Evolutionary conservation across 257 asterid species (phyloP).

Genomic region (Mentha longifolia): DNA sequence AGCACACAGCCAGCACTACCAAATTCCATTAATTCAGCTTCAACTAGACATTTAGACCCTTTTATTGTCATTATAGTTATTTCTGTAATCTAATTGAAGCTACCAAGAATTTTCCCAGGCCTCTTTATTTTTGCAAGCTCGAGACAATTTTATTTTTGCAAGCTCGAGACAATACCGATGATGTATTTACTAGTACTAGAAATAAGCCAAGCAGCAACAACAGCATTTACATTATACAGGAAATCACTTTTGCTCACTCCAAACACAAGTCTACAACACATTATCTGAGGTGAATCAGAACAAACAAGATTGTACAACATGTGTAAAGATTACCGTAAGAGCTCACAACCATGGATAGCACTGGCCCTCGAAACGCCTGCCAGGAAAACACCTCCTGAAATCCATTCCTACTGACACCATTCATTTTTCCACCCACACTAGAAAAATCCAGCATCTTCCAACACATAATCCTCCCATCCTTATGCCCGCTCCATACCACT

Average conservation of each 20-base stretch:
- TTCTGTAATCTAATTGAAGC: constrained; percentile 14
- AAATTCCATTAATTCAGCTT: constrained; percentile 14
- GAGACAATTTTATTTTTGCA: background rate
- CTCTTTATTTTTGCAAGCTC: constrained; percentile 1
- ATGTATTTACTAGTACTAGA: background rate
- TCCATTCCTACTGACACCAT: constrained; percentile 39
- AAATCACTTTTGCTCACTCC: constrained; percentile 16
- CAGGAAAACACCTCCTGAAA: constrained; percentile 75
- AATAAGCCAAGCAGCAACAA: constrained; percentile 24
- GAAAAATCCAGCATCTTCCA: constrained; percentile 70
- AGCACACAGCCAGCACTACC: constrained; percentile 8
- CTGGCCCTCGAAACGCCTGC: constrained; percentile 93
- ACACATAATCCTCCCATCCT: constrained; percentile 82
- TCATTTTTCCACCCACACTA: constrained; percentile 40
- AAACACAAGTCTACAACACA: constrained; percentile 15
- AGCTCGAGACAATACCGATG: constrained; percentile 5
- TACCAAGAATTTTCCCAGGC: background rate
- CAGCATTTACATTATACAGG: constrained; percentile 3
- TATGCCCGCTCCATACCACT: constrained; percentile 94
- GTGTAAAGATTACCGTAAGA: constrained; percentile 64
- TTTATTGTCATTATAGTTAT: background rate
- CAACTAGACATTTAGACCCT: background rate
- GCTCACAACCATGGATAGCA: constrained; percentile 78
- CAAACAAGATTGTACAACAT: constrained; percentile 11
- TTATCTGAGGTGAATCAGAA: background rate